Conservation (phyloP, 2,329 filamentous ascomycete species). For the Penicillium sp. region DNA sequence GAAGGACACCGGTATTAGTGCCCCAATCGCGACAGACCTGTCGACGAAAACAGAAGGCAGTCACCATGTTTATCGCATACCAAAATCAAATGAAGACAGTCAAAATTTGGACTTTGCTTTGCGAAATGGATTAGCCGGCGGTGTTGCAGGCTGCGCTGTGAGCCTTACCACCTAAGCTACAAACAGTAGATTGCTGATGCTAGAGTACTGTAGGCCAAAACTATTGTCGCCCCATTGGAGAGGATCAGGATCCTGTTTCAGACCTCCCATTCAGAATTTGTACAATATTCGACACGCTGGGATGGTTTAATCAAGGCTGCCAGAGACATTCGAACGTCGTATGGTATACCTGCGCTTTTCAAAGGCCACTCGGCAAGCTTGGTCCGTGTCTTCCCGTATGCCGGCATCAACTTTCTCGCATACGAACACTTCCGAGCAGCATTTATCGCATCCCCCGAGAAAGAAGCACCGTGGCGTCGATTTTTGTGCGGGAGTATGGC, state of each 20-base stretch:
- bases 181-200: neutral
- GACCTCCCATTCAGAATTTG: neutral
- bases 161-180: conserved; percentile 28
- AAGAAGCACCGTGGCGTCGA: conserved; percentile 78
- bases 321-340: conserved; percentile 48
- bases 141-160: conserved; percentile 86
- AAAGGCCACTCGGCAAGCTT: conserved; percentile 93
- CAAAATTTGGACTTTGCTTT: conserved; percentile 78
- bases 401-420: conserved; percentile 93
- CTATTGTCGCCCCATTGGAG: conserved; percentile 3
- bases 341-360: conserved; percentile 55
- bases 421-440: conserved; percentile 90
- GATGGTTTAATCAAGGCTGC: conserved; percentile 72
- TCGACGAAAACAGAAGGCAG: neutral
- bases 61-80: no score
- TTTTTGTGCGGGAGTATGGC: conserved; percentile 46
- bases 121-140: conserved; percentile 79
- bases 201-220: neutral
- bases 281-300: conserved; percentile 86
- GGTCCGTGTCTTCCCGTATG: conserved; percentile 93
- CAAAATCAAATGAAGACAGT: conserved; percentile 41
- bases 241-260: conserved; percentile 7
- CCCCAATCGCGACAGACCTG: neutral
- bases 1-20: neutral
- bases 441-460: conserved; percentile 66